phyloP scores from a whole-genome alignment of 83 land plant species.

The Isoetes engelmannii region DNA sequence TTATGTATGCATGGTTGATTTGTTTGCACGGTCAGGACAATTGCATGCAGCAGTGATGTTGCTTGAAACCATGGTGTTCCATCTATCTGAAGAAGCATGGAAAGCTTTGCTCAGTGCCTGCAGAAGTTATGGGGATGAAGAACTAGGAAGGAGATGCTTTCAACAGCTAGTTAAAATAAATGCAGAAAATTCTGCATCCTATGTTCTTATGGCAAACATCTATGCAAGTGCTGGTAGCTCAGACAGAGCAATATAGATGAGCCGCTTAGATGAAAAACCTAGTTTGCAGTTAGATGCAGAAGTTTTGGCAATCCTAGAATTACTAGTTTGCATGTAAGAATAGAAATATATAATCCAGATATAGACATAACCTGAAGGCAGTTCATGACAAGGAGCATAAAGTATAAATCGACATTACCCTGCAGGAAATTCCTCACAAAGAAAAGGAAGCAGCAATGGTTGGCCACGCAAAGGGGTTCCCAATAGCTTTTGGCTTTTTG shows the following conservation, averaged over 20 bases:
- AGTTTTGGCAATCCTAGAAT: too few species aligned
- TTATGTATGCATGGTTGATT: conserved; percentile 15
- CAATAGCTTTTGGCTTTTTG: too few species aligned
- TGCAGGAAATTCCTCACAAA: too few species aligned
- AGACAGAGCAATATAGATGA: neutral
- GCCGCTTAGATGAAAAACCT: conserved; percentile 7
- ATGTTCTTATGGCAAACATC: conserved; percentile 11
- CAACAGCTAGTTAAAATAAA: neutral
- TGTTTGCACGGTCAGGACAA: conserved; percentile 16
- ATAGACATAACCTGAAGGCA: too few species aligned
- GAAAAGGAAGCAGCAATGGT: too few species aligned
- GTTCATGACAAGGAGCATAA: too few species aligned
- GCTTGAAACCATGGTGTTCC: neutral
- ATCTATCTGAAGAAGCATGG: conserved; percentile 1
- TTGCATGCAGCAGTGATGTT: conserved; percentile 12
- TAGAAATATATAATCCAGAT: too few species aligned
- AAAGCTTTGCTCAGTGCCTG: conserved; percentile 13
- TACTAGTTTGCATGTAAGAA: too few species aligned
- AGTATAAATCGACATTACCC: too few species aligned
- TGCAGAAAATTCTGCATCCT: conserved; percentile 4
- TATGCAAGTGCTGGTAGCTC: conserved; percentile 1
- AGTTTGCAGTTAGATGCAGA: neutral
- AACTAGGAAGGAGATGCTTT: conserved; percentile 1
- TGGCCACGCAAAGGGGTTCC: too few species aligned
- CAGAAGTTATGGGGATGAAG: conserved; percentile 13